phyloP scores from a whole-genome alignment of 148 eudicot genomes.

The Cornus suecica region DNA sequence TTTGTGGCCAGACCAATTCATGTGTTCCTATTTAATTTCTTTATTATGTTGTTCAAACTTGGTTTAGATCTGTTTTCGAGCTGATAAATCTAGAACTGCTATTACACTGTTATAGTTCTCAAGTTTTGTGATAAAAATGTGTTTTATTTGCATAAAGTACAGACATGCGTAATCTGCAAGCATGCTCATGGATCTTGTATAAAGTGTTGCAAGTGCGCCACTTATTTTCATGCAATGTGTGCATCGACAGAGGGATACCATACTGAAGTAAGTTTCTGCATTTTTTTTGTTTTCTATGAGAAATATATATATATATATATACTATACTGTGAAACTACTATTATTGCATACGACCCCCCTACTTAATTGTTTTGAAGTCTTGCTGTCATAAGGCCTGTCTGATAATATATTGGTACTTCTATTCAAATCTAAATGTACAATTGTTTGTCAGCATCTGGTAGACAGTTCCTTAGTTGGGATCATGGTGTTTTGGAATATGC shows the following conservation, averaged over 20 bases:
- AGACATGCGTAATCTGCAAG: conserved; percentile 80
- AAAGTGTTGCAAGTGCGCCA: conserved; percentile 86
- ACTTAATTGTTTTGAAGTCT: too few species aligned
- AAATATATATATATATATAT: too few species aligned
- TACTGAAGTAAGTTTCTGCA: conserved; percentile 71
- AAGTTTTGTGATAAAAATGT: neutral
- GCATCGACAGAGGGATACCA: conserved; percentile 87
- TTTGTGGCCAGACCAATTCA: too few species aligned
- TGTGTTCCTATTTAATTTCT: neutral
- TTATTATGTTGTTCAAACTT: neutral
- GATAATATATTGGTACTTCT: too few species aligned
- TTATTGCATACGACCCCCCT: too few species aligned
- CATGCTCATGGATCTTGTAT: conserved; percentile 92
- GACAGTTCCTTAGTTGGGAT: too few species aligned
- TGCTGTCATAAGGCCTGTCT: too few species aligned
- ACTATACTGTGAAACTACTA: too few species aligned
- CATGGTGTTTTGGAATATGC: too few species aligned
- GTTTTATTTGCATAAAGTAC: conserved; percentile 18
- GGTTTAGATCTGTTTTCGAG: neutral
- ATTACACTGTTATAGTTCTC: neutral
- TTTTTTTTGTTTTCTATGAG: neutral
- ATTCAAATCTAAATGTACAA: too few species aligned
- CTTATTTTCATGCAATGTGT: conserved; percentile 86
- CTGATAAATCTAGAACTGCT: neutral
- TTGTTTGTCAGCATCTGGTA: too few species aligned